Evolutionary conservation across 2,329 filamentous ascomycete species (phyloP).

Genomic region (Basipetospora chlamydospora): DNA sequence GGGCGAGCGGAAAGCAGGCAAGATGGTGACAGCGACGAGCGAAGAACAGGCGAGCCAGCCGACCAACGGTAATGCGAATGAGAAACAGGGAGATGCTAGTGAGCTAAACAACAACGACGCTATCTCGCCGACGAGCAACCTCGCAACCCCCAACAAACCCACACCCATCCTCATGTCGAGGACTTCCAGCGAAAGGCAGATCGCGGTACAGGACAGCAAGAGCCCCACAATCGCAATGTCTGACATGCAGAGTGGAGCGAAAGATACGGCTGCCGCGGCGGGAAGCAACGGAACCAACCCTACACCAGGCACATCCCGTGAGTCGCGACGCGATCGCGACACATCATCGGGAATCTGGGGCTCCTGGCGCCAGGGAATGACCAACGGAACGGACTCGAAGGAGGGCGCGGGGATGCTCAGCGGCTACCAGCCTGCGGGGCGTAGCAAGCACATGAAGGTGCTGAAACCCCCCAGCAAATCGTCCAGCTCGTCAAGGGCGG

Average conservation of each 20-base stretch:
- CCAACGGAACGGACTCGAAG: slow-evolving; percentile 37
- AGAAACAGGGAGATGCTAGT: not conserved
- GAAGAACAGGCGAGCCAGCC: slow-evolving; percentile 6
- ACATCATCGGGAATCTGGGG: slow-evolving; percentile 49
- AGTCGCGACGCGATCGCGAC: too few species aligned
- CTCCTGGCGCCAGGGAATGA: slow-evolving; percentile 49
- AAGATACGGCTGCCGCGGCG: slow-evolving; percentile 10
- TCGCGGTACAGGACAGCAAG: not conserved
- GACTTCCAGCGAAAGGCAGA: slow-evolving; percentile 8
- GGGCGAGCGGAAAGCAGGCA: slow-evolving; percentile 17
- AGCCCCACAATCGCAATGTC: too few species aligned
- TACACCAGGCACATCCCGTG: slow-evolving; percentile 18
- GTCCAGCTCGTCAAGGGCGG: slow-evolving; percentile 35
- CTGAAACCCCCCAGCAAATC: slow-evolving; percentile 67
- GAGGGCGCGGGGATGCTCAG: slow-evolving; percentile 41
- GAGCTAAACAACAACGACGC: not conserved
- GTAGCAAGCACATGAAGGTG: slow-evolving; percentile 72
- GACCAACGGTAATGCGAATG: not conserved
- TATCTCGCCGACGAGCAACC: slow-evolving; percentile 7
- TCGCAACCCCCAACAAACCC: slow-evolving; percentile 1
- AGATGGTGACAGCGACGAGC: not conserved
- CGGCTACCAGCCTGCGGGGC: slow-evolving; percentile 55
- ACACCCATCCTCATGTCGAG: not conserved
- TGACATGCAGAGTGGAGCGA: not conserved
- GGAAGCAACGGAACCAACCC: slow-evolving; percentile 15